Percentiles rank a stretch among this genome's conserved stretches.
phyloP scores from a whole-genome alignment of 805 yeast species.

The Kuraishia cidri region DNA sequence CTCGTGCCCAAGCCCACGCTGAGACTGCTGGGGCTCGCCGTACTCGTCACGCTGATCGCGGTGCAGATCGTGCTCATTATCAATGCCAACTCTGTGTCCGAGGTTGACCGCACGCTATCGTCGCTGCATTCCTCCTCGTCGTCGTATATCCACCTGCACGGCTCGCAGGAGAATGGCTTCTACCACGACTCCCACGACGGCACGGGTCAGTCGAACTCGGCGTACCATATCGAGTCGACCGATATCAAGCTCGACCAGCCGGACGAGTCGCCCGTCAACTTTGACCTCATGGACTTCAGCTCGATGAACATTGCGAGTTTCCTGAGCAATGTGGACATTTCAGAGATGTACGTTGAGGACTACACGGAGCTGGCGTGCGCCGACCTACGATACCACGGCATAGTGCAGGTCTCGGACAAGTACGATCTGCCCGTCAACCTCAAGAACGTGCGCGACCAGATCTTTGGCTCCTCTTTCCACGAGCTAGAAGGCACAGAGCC shows the following conservation, averaged over 20 bases:
- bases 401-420: constrained; percentile 1
- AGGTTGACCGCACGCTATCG: no score
- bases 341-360: background rate
- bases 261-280: background rate
- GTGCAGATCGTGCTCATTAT: no score
- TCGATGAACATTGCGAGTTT: constrained; percentile 1
- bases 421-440: constrained; percentile 1
- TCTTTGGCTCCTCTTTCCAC: background rate
- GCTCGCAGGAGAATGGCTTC: no score
- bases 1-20: no score
- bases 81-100: no score
- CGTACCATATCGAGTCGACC: background rate
- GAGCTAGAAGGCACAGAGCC: constrained; percentile 1
- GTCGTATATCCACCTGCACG: no score
- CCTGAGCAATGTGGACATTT: background rate
- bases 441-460: background rate
- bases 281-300: background rate
- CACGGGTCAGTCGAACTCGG: no score
- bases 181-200: no score
- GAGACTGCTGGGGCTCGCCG: no score
- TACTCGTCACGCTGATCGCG: no score
- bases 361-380: constrained; percentile 1
- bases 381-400: constrained; percentile 1
- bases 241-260: background rate
- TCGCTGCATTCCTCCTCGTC: no score